These are phyloP conservation scores for Taphrina wiesneri DNA, from an alignment of 1,139 yeast species.

Conservation along the genomic window DNA sequence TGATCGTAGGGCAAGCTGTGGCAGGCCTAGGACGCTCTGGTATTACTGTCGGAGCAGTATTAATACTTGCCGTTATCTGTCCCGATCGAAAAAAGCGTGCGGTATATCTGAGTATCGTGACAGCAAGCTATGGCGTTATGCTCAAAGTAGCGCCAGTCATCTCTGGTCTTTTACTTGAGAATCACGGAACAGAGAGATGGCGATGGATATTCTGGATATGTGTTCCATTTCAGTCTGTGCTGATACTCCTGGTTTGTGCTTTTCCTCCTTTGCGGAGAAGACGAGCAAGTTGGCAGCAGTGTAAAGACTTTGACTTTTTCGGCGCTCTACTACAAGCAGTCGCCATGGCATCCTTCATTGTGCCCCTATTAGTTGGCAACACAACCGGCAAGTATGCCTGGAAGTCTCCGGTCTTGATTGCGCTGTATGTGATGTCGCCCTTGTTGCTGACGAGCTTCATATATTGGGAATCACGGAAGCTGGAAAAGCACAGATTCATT, in stretches of 20 bases:
- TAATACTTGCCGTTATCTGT: slow-evolving; percentile 19
- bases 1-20: slow-evolving; percentile 21
- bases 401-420: slow-evolving; percentile 2
- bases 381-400: slow-evolving; percentile 4
- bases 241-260: slow-evolving; percentile 3
- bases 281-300: slow-evolving; percentile 14
- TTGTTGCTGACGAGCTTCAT: not conserved
- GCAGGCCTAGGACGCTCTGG: slow-evolving; percentile 27
- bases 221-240: slow-evolving; percentile 13
- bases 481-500: not conserved
- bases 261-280: slow-evolving; percentile 17
- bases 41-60: slow-evolving; percentile 11
- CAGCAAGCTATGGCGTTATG: slow-evolving; percentile 26
- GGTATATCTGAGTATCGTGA: slow-evolving; percentile 10
- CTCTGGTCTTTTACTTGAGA: slow-evolving; percentile 19
- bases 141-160: slow-evolving; percentile 25
- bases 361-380: slow-evolving; percentile 17
- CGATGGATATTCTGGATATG: slow-evolving; percentile 23
- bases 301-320: slow-evolving; percentile 2
- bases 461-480: slow-evolving; percentile 8
- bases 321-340: slow-evolving; percentile 16
- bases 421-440: slow-evolving; percentile 13
- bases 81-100: slow-evolving; percentile 9
- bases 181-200: slow-evolving; percentile 12
- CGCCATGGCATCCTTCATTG: not conserved